A percentile compares a stretch with the other conserved stretches of the same genome.
These are phyloP conservation scores for Aegilops umbellulata DNA, from an alignment of 176 grass and related monocot species.

Conservation along the genomic window DNA sequence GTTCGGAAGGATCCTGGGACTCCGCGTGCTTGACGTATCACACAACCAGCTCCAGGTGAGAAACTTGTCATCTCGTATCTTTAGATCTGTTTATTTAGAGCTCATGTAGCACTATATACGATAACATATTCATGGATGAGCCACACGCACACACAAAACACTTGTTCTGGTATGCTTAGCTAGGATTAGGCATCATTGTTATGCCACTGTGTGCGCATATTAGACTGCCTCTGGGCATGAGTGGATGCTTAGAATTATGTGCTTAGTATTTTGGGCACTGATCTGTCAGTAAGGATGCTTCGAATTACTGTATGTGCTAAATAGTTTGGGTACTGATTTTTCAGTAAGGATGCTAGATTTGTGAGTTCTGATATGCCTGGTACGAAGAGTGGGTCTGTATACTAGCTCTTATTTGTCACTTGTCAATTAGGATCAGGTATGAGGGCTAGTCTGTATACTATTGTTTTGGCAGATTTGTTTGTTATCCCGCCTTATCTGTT, in stretches of 20 bases:
- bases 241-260: background rate
- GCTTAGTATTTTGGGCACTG: background rate
- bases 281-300: background rate
- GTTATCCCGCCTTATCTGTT: background rate
- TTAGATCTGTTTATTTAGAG: slow-evolving; percentile 11
- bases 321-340: background rate
- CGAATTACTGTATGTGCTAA: background rate
- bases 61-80: background rate
- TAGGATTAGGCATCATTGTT: background rate
- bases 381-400: background rate
- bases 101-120: background rate
- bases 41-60: slow-evolving; percentile 81
- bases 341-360: background rate
- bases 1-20: slow-evolving; percentile 61
- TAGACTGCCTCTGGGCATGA: background rate
- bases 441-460: background rate
- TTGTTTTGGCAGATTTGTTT: background rate
- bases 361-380: background rate
- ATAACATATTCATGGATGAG: background rate
- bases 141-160: background rate
- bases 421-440: background rate
- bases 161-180: background rate
- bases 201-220: background rate
- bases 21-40: slow-evolving; percentile 76
- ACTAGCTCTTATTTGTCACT: background rate